A percentile compares a stretch with the other conserved stretches of the same genome.
Evolutionary conservation across 2,329 filamentous ascomycete genomes (phyloP).

Genomic region (Mycosphaerelloides madeirae): DNA sequence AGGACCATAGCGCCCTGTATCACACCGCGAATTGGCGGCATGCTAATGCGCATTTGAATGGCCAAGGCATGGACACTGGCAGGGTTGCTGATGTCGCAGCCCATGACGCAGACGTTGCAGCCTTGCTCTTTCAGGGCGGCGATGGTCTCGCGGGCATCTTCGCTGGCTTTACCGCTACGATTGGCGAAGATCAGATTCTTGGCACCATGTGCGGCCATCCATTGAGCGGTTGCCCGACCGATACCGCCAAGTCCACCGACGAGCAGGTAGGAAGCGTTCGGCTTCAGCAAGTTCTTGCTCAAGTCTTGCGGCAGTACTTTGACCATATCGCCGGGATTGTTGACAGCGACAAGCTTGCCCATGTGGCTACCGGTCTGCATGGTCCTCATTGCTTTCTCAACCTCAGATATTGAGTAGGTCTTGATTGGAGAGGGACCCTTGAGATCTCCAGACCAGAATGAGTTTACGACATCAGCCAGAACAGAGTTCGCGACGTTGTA

Average conservation of each 20-base stretch:
- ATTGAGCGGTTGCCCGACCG: constrained; percentile 1
- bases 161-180: background rate
- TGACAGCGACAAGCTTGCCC: constrained; percentile 2
- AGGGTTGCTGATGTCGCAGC: background rate
- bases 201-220: background rate
- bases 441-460: background rate
- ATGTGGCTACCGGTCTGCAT: constrained; percentile 3
- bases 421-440: background rate
- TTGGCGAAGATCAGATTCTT: background rate
- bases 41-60: background rate
- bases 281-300: background rate
- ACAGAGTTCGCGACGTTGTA: constrained; percentile 3
- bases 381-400: constrained; percentile 11
- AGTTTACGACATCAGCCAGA: constrained; percentile 1
- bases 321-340: background rate
- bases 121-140: background rate
- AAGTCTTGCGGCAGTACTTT: background rate
- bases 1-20: constrained; percentile 16
- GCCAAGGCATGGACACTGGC: background rate
- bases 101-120: background rate
- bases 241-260: constrained; percentile 4
- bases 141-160: background rate
- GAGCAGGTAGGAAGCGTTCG: constrained; percentile 3
- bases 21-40: constrained; percentile 14
- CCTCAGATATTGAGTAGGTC: constrained; percentile 1